Evolutionary conservation across 352 stramenopile genomes (phyloP).

Genomic region (Pythium scleroteichum): DNA sequence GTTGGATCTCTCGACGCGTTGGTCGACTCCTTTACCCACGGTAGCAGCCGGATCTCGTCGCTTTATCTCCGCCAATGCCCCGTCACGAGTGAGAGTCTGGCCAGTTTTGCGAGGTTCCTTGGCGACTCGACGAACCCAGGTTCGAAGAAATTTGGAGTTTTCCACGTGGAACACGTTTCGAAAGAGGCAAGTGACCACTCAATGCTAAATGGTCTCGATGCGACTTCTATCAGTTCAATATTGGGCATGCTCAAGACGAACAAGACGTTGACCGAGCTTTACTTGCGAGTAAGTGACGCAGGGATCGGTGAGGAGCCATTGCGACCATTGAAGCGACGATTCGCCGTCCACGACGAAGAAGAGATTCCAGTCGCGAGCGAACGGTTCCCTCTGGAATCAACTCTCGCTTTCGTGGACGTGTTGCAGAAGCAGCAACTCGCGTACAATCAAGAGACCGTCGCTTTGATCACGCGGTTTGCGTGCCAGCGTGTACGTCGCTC

Average conservation of each 20-base stretch:
- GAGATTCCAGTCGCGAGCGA: slow-evolving; percentile 15
- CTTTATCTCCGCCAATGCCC: slow-evolving; percentile 16
- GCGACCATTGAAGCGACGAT: slow-evolving; percentile 12
- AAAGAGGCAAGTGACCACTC: not conserved
- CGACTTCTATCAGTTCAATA: slow-evolving; percentile 1
- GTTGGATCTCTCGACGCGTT: slow-evolving; percentile 10
- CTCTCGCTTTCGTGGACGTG: slow-evolving; percentile 12
- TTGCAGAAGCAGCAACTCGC: slow-evolving; percentile 9
- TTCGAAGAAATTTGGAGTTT: slow-evolving; percentile 17
- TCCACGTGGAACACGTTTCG: slow-evolving; percentile 14
- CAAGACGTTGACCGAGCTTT: slow-evolving; percentile 17
- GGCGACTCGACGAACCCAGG: not conserved
- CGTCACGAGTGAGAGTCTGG: slow-evolving; percentile 5
- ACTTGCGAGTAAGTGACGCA: slow-evolving; percentile 12
- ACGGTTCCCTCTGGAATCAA: not conserved
- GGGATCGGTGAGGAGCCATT: slow-evolving; percentile 8
- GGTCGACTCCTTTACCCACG: slow-evolving; percentile 6
- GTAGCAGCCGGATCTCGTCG: slow-evolving; percentile 14
- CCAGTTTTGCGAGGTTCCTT: slow-evolving; percentile 13
- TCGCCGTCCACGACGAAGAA: slow-evolving; percentile 19
- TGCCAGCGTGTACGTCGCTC: slow-evolving; percentile 14
- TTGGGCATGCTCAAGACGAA: slow-evolving; percentile 16
- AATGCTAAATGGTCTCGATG: slow-evolving; percentile 7
- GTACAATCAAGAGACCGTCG: slow-evolving; percentile 11
- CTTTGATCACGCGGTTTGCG: slow-evolving; percentile 5